Conservation (phyloP, 148 eudicot genomes). For the Salicornia ramosissima region DNA sequence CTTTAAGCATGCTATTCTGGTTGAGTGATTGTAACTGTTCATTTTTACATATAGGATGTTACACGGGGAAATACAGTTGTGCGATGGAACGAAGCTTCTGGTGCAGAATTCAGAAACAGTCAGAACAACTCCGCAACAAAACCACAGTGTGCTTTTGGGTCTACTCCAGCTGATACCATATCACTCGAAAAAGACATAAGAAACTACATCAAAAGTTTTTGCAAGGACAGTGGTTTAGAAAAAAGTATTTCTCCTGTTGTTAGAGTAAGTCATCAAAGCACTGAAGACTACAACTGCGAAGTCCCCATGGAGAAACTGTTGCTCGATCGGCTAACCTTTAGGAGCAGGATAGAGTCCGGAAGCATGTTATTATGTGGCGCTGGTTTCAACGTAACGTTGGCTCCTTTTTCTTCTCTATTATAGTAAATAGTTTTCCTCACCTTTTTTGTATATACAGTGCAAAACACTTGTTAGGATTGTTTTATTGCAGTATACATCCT, state of each 20-base stretch:
- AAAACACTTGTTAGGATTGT: neutral
- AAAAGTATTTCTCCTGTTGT: constrained; percentile 15
- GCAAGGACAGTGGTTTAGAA: constrained; percentile 36
- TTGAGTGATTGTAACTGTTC: neutral
- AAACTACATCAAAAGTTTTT: constrained; percentile 41
- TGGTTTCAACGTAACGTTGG: constrained; percentile 28
- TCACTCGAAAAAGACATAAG: constrained; percentile 47
- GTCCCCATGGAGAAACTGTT: constrained; percentile 37
- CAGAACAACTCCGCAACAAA: constrained; percentile 23
- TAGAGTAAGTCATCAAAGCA: constrained; percentile 21
- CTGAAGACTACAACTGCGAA: constrained; percentile 30
- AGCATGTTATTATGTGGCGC: constrained; percentile 66
- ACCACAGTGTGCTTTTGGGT: constrained; percentile 44
- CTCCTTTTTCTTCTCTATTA: constrained; percentile 37
- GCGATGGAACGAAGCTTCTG: constrained; percentile 27
- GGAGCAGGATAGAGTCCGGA: constrained; percentile 70
- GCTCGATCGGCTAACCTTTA: constrained; percentile 48
- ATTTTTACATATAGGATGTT: constrained; percentile 32
- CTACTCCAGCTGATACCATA: constrained; percentile 26
- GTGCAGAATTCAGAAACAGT: constrained; percentile 25
- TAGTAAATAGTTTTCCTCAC: constrained; percentile 18
- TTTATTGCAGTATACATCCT: neutral
- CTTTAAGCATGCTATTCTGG: neutral
- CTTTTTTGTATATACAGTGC: neutral
- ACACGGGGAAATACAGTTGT: constrained; percentile 15